Evolutionary conservation across 2,329 filamentous ascomycete species (phyloP).

Genomic region (Phyllosticta paracitricarpa): DNA sequence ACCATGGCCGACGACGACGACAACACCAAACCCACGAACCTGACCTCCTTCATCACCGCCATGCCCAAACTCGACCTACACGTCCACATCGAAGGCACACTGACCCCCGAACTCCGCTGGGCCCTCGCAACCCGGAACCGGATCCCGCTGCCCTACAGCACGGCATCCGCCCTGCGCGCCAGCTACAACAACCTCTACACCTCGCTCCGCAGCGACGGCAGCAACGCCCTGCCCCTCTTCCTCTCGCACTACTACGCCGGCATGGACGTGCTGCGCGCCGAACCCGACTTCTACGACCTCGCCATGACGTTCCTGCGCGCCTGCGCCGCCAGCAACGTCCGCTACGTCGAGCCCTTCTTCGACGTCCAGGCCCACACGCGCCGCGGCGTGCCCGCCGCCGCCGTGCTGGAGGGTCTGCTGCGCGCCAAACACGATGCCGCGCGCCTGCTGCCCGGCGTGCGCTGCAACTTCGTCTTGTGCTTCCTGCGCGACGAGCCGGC

Average conservation of each 20-base stretch:
- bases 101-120: conserved; percentile 34
- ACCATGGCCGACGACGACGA: not conserved
- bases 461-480: conserved; percentile 32
- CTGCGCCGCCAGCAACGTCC: conserved; percentile 28
- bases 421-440: conserved; percentile 10
- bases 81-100: conserved; percentile 38
- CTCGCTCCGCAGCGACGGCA: conserved; percentile 12
- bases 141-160: conserved; percentile 1
- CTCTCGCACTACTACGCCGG: conserved; percentile 18
- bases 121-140: conserved; percentile 31
- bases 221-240: conserved; percentile 19
- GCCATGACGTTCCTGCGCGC: conserved; percentile 30
- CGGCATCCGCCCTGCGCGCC: not conserved
- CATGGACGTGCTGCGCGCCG: conserved; percentile 24
- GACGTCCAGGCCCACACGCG: conserved; percentile 35
- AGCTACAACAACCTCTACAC: conserved; percentile 14
- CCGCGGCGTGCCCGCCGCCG: conserved; percentile 23
- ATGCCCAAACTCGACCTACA: conserved; percentile 40
- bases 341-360: conserved; percentile 35
- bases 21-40: not conserved
- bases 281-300: conserved; percentile 32
- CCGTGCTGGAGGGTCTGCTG: conserved; percentile 28
- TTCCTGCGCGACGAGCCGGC: conserved; percentile 33
- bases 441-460: conserved; percentile 11
- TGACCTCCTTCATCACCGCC: conserved; percentile 1